A percentile compares a stretch with the other conserved stretches of the same genome.
phyloP scores from a whole-genome alignment of 192 early-diverging fungal genomes.

The Jimgerdemannia flammicorona region DNA sequence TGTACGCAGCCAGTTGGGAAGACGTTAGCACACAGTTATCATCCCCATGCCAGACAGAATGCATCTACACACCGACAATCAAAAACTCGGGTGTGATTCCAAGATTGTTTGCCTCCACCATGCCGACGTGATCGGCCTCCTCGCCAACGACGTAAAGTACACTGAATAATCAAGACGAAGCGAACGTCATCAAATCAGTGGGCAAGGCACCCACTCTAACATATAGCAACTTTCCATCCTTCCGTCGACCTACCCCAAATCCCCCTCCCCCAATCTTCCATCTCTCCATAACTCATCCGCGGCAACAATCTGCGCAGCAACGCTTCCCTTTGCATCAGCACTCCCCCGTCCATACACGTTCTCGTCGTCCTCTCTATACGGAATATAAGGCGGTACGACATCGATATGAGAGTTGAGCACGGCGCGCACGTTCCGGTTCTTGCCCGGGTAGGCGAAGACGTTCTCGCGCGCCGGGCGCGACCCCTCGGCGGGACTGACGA shows the following conservation, averaged over 20 bases:
- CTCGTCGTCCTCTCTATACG: conserved; percentile 33
- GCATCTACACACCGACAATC: conserved; percentile 16
- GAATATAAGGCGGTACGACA: conserved; percentile 45
- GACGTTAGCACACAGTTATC: background rate
- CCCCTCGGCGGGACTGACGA: conserved; percentile 17
- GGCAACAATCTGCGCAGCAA: conserved; percentile 44
- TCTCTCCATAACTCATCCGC: conserved; percentile 39
- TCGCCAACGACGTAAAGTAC: conserved; percentile 50
- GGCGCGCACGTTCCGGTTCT: conserved; percentile 23
- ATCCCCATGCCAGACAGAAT: background rate
- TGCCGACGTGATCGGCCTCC: conserved; percentile 48
- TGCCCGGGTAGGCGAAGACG: conserved; percentile 36
- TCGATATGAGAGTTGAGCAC: conserved; percentile 47
- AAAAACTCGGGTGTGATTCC: conserved; percentile 34
- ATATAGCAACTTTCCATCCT: background rate
- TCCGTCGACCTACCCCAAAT: conserved; percentile 23
- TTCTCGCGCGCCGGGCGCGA: conserved; percentile 32
- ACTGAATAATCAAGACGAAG: background rate
- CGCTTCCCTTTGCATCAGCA: conserved; percentile 45
- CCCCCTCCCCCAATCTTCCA: conserved; percentile 42
- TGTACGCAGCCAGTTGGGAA: conserved; percentile 3
- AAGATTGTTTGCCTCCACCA: conserved; percentile 40
- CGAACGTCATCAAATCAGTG: no score
- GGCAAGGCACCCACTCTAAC: background rate
- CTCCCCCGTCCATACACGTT: conserved; percentile 40